phyloP scores from a whole-genome alignment of 2,329 filamentous ascomycete species.

The Podosphaera fusca region DNA sequence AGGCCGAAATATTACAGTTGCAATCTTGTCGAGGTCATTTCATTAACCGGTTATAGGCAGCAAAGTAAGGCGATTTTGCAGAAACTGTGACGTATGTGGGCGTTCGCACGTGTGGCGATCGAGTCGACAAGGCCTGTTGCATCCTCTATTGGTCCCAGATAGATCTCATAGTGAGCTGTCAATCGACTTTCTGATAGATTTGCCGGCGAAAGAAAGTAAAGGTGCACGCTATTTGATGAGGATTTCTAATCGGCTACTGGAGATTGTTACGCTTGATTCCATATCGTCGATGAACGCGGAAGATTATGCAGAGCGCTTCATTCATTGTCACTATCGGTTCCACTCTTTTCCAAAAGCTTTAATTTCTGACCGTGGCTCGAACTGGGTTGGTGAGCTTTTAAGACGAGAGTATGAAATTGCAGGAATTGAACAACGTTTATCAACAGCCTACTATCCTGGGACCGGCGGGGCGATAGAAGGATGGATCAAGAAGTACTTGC shows the following conservation, averaged over 20 bases:
- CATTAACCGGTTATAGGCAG: not conserved
- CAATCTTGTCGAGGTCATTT: not conserved
- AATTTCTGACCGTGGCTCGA: not conserved
- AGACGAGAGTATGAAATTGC: not conserved
- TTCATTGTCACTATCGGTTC: not conserved
- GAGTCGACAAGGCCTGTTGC: not conserved
- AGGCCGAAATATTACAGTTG: not conserved
- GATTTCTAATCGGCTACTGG: not conserved
- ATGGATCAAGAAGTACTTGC: not conserved
- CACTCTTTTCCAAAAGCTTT: not conserved
- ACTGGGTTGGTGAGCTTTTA: not conserved
- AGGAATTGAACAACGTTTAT: not conserved
- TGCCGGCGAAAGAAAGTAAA: not conserved
- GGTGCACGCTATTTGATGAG: not conserved
- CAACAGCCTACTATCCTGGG: not conserved
- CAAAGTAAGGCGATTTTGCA: not conserved
- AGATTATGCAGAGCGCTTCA: not conserved
- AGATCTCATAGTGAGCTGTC: not conserved
- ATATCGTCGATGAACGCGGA: not conserved
- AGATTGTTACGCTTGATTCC: not conserved
- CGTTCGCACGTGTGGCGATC: not conserved
- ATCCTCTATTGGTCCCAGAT: not conserved
- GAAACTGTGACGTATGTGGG: not conserved
- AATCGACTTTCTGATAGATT: not conserved
- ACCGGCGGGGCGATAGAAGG: not conserved